Evolutionary conservation across 2,329 filamentous ascomycete genomes (phyloP).

Genomic region (Graphium sp.): DNA sequence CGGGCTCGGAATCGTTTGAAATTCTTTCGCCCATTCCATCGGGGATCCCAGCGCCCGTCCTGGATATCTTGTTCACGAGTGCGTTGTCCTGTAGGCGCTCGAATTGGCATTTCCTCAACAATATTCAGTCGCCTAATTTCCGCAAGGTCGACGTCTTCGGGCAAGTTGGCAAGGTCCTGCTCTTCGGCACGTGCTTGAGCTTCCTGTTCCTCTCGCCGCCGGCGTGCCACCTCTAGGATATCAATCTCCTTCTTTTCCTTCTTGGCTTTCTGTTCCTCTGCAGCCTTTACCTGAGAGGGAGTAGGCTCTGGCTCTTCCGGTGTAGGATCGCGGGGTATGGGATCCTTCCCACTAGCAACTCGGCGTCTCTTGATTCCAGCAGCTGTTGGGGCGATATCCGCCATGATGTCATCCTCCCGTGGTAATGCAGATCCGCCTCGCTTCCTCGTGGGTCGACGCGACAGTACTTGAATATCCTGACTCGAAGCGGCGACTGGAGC

Average conservation of each 20-base stretch:
- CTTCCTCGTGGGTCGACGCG: constrained; percentile 16
- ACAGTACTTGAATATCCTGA: constrained; percentile 7
- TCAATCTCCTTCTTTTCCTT: constrained; percentile 45
- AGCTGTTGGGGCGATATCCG: constrained; percentile 59
- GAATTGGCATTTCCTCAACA: constrained; percentile 60
- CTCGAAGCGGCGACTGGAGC: constrained; percentile 12
- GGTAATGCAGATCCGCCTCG: constrained; percentile 22
- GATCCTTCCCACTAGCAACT: constrained; percentile 36
- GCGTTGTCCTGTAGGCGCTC: constrained; percentile 13
- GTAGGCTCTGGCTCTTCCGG: constrained; percentile 10
- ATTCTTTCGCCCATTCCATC: constrained; percentile 89
- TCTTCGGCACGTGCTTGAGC: constrained; percentile 38
- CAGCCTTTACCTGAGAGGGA: constrained; percentile 7
- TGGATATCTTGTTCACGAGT: constrained; percentile 30
- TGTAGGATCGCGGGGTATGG: constrained; percentile 9
- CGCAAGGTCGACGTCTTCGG: constrained; percentile 51
- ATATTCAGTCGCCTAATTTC: constrained; percentile 59
- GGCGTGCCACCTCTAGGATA: constrained; percentile 48
- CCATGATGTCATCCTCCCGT: constrained; percentile 41
- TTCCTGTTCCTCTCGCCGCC: constrained; percentile 47
- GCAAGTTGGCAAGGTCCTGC: constrained; percentile 31
- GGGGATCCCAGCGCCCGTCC: constrained; percentile 58
- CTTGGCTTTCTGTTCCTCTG: no score
- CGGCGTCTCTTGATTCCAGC: constrained; percentile 66
- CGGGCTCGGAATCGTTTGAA: constrained; percentile 73